phyloP scores from a whole-genome alignment of 208 protist species.

The Angomonas deanei region DNA sequence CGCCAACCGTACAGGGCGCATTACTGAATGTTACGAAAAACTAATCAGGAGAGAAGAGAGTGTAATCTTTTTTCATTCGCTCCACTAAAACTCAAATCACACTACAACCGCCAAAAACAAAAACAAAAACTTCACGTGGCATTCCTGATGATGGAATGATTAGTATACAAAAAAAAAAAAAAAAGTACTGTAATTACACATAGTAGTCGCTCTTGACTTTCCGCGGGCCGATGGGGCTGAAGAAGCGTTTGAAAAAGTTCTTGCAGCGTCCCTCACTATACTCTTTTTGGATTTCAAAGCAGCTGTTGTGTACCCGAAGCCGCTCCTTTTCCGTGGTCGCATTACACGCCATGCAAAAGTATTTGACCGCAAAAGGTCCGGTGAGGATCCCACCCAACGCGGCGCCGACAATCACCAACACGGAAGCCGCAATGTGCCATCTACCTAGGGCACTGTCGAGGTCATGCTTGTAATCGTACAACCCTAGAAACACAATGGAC shows the following conservation, averaged over 20 bases:
- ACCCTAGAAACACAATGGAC: slow-evolving; percentile 25
- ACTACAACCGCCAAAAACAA: too few species aligned
- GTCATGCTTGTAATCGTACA: slow-evolving; percentile 6
- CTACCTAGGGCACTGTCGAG: slow-evolving; percentile 12
- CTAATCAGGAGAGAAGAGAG: too few species aligned
- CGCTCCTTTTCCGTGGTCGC: slow-evolving; percentile 34
- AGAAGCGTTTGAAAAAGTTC: slow-evolving; percentile 36
- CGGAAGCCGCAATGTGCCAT: slow-evolving; percentile 18
- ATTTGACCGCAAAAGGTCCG: not conserved
- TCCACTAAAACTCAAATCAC: too few species aligned
- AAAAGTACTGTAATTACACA: too few species aligned
- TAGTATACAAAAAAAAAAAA: too few species aligned
- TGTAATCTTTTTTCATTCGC: too few species aligned
- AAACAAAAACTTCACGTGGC: too few species aligned
- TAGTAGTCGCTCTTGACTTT: too few species aligned
- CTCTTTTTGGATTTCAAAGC: slow-evolving; percentile 16
- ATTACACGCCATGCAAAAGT: slow-evolving; percentile 12
- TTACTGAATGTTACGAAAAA: too few species aligned
- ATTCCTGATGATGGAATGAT: too few species aligned
- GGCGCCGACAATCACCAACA: slow-evolving; percentile 14
- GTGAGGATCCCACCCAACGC: not conserved
- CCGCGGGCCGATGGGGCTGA: slow-evolving; percentile 16
- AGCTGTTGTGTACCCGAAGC: not conserved
- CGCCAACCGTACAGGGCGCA: too few species aligned
- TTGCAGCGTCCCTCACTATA: slow-evolving; percentile 21